Conservation (phyloP, 2,329 filamentous ascomycete genomes). For the Venturia aucupariae region DNA sequence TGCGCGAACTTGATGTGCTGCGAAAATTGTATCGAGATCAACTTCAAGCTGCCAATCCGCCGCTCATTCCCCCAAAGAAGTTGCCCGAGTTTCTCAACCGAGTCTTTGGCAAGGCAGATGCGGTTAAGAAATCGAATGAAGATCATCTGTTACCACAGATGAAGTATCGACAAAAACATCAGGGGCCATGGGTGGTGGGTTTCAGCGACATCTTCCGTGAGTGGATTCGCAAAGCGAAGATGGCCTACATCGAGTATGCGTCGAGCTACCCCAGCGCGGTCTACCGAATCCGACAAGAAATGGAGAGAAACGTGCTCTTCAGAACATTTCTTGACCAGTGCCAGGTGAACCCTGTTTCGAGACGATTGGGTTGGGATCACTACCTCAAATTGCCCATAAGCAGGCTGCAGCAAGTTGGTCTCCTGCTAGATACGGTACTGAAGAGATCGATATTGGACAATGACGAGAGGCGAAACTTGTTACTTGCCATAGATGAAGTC, state of each 20-base stretch:
- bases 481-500: conserved; percentile 83
- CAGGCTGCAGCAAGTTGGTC: conserved; percentile 77
- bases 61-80: conserved; percentile 70
- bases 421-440: conserved; percentile 73
- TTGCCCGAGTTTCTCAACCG: conserved; percentile 70
- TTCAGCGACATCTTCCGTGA: conserved; percentile 97
- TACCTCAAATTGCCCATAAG: conserved; percentile 92
- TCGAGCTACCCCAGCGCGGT: conserved; percentile 76
- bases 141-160: conserved; percentile 86
- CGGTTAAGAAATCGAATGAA: conserved; percentile 83
- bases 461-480: conserved; percentile 80
- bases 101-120: conserved; percentile 86
- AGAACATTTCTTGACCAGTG: conserved; percentile 74
- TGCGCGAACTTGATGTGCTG: conserved; percentile 80
- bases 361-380: conserved; percentile 84
- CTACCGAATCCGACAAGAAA: conserved; percentile 74
- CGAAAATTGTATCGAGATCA: conserved; percentile 78
- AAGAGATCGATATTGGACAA: conserved; percentile 76
- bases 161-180: conserved; percentile 93
- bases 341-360: conserved; percentile 66
- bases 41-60: conserved; percentile 61
- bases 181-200: conserved; percentile 86
- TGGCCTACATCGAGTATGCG: conserved; percentile 86
- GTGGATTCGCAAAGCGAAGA: conserved; percentile 91
- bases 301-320: conserved; percentile 78